Percentiles rank a stretch among this genome's conserved stretches.
These are phyloP conservation scores for Nakaseomyces delphensis DNA, from an alignment of 1,139 yeast species.

Conservation along the genomic window DNA sequence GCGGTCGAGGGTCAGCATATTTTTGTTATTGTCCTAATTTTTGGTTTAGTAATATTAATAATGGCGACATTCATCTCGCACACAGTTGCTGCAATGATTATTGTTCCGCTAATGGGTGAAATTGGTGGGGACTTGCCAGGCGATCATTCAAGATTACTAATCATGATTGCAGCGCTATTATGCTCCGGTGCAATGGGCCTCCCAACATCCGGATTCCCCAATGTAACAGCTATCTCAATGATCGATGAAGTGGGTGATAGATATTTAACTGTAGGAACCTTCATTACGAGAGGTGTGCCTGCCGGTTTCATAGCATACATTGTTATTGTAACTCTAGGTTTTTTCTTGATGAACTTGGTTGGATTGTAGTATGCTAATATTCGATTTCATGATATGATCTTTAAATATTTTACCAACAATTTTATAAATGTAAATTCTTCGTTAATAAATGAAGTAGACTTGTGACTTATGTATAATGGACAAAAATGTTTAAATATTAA, in stretches of 20 bases:
- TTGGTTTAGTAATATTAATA: slow-evolving; percentile 68
- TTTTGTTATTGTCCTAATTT: slow-evolving; percentile 60
- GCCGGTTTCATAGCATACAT: slow-evolving; percentile 65
- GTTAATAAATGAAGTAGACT: background rate
- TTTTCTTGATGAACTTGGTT: slow-evolving; percentile 53
- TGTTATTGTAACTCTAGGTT: slow-evolving; percentile 72
- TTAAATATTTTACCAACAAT: slow-evolving; percentile 4
- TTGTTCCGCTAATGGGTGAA: slow-evolving; percentile 79
- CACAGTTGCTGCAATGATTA: slow-evolving; percentile 89
- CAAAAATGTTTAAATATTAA: background rate
- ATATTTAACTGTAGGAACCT: slow-evolving; percentile 72
- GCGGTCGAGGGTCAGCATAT: slow-evolving; percentile 53
- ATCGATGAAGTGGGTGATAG: slow-evolving; percentile 84
- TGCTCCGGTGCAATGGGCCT: slow-evolving; percentile 94
- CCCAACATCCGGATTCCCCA: slow-evolving; percentile 95
- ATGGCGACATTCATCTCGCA: slow-evolving; percentile 93
- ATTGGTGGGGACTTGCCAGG: slow-evolving; percentile 65
- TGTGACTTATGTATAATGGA: too few species aligned
- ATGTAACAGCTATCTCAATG: slow-evolving; percentile 89
- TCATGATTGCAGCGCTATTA: slow-evolving; percentile 75
- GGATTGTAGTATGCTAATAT: slow-evolving; percentile 22
- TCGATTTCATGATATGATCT: background rate
- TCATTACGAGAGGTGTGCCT: slow-evolving; percentile 83
- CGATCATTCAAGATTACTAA: slow-evolving; percentile 45
- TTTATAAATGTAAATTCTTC: background rate